phyloP scores from a whole-genome alignment of 495 filamentous ascomycete genomes.

The Daldinia childiae region DNA sequence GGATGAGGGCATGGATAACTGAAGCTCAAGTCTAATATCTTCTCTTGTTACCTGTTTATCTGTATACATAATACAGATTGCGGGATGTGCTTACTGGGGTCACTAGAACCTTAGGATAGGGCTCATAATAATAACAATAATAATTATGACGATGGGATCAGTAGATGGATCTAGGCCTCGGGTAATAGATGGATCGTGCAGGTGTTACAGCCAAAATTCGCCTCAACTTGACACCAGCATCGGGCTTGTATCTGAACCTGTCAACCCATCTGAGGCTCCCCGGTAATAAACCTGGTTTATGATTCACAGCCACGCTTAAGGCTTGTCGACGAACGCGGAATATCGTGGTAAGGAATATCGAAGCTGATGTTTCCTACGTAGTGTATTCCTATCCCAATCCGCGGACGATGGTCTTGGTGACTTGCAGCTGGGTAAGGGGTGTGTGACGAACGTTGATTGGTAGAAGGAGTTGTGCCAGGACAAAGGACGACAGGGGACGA shows the following conservation, averaged over 20 bases:
- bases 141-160: constrained; percentile 36
- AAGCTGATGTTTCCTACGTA: background rate
- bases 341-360: background rate
- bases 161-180: constrained; percentile 28
- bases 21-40: background rate
- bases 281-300: background rate
- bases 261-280: background rate
- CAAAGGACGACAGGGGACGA: constrained; percentile 22
- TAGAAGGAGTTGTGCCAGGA: constrained; percentile 5
- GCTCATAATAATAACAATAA: background rate
- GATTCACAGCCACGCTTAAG: background rate
- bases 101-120: background rate
- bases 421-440: constrained; percentile 34
- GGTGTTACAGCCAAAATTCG: constrained; percentile 38
- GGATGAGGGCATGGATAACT: constrained; percentile 2
- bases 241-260: constrained; percentile 21
- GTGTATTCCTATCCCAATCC: background rate
- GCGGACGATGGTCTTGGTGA: background rate
- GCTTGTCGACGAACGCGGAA: background rate
- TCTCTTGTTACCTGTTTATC: background rate
- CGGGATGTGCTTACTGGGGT: background rate
- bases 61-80: background rate
- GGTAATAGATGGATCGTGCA: constrained; percentile 29
- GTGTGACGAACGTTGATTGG: constrained; percentile 5
- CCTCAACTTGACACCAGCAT: constrained; percentile 29